Evolutionary conservation across 192 early-diverging fungal genomes (phyloP), one percentile per base, ranked within the genome.

Genomic region (Backusella sp.): DNA sequence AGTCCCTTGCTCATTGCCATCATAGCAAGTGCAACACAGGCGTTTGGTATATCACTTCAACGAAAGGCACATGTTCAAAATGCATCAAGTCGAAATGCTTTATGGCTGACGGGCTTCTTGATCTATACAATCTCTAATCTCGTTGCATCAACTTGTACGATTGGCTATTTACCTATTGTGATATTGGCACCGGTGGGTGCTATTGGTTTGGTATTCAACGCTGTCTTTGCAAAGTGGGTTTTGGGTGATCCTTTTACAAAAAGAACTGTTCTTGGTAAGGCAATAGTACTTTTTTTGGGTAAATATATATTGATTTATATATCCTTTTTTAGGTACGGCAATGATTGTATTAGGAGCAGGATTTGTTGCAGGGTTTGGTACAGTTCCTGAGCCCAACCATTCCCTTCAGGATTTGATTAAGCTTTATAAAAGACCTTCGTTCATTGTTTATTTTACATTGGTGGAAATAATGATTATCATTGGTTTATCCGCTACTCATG

Each of bases 161-260:
- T 94, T 66, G 92, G 91, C 65, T 90, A 92, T 67, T 84, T 94
- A 14, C 93, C 93, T 0, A 90, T 94, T 7, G 87, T 93, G 70
- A 91, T 94, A 53, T 82, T 93, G 8, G 93, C 93, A 8, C 93
- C 92, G 7, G 73, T 94, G 59, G 92, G 91, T 1, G 91, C 93
- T 7, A 89, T 92, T 28, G 90, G 88, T 9, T 77, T 94, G 65
- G 91, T 94, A 17, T 91, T 93, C 66, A 94, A 94, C 79, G 93
- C 92, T 2, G 84, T 92, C 2, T 94, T 93, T 86, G 92, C 93
- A 15, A 77, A 85, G 30, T 83, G 88, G 70, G 80, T 94, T 8
- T 72, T 94, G 28, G 85, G 84, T 12, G 91, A 91, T 75, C 86
- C 79, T 34, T 94, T 94, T 84, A 89, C 86, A 2, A 80, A 77